These are phyloP conservation scores for Macadamia tetraphylla DNA, from an alignment of 164 flowering plant genomes.

Conservation along the genomic window DNA sequence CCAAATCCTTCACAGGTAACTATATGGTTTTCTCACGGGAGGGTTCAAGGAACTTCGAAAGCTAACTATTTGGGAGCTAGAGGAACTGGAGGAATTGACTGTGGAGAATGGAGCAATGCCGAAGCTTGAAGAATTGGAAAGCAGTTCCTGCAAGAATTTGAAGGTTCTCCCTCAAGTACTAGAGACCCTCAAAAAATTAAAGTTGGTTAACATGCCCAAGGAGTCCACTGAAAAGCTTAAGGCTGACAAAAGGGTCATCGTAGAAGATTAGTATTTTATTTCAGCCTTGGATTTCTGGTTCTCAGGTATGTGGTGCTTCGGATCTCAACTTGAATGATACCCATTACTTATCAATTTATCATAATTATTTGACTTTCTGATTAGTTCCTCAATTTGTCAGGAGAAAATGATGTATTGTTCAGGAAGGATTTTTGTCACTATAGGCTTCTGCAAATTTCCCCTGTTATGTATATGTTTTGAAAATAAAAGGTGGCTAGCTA, in stretches of 20 bases:
- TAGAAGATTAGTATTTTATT: not conserved
- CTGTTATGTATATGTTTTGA: too few relatives aligned
- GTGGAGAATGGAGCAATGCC: constrained; percentile 12
- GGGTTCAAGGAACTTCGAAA: constrained; percentile 10
- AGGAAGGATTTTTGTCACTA: too few relatives aligned
- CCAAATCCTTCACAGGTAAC: constrained; percentile 7
- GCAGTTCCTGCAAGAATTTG: constrained; percentile 6
- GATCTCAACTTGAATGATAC: too few relatives aligned
- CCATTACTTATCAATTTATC: too few relatives aligned
- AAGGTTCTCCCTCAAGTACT: not conserved
- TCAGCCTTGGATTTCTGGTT: not conserved
- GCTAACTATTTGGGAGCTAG: constrained; percentile 11
- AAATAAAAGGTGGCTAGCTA: too few relatives aligned
- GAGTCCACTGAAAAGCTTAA: not conserved
- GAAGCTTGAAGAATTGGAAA: constrained; percentile 9
- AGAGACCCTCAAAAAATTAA: constrained; percentile 1
- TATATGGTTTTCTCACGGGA: constrained; percentile 2
- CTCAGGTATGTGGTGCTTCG: not conserved
- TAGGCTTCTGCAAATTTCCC: too few relatives aligned
- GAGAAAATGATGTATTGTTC: too few relatives aligned
- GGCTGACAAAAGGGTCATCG: not conserved
- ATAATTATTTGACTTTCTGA: too few relatives aligned
- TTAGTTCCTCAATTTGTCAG: too few relatives aligned
- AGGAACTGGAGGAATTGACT: constrained; percentile 6
- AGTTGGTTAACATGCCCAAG: constrained; percentile 11